Evolutionary conservation across 495 filamentous ascomycete genomes (phyloP).

Genomic region (Penicillium nucicola): DNA sequence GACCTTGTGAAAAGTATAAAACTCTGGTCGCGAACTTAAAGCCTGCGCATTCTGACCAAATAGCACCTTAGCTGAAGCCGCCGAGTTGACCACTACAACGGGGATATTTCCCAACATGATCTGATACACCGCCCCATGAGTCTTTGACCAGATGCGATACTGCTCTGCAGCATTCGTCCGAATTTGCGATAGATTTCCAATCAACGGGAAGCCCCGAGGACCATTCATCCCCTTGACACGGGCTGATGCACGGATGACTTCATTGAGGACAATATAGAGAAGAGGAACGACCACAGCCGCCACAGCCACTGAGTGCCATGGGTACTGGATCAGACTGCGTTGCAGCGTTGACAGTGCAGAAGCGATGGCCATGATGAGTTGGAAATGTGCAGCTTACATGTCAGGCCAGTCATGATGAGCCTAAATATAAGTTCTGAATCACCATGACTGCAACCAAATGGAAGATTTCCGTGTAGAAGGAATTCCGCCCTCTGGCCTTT

Average conservation of each 20-base stretch:
- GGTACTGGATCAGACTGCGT: constrained; percentile 16
- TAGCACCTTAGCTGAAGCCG: constrained; percentile 52
- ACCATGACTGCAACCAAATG: background rate
- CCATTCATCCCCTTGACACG: constrained; percentile 52
- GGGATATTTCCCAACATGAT: constrained; percentile 61
- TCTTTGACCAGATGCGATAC: constrained; percentile 56
- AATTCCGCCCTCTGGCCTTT: background rate
- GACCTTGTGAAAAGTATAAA: constrained; percentile 67
- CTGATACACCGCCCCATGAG: constrained; percentile 60
- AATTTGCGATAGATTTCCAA: constrained; percentile 64
- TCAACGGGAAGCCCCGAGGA: constrained; percentile 53
- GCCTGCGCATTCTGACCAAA: constrained; percentile 60
- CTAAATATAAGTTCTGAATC: background rate
- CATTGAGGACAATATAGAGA: constrained; percentile 50
- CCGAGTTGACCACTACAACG: constrained; percentile 59
- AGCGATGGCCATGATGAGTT: constrained; percentile 31
- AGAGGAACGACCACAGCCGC: constrained; percentile 27
- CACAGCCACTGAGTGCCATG: constrained; percentile 25
- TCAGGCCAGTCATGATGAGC: too few species aligned
- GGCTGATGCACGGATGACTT: constrained; percentile 46
- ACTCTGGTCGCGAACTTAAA: constrained; percentile 55
- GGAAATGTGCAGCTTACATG: background rate
- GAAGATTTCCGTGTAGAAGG: constrained; percentile 19
- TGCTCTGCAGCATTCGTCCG: constrained; percentile 56
- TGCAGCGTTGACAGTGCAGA: constrained; percentile 24